Evolutionary conservation across 306 rosid species (phyloP), one percentile per base, ranked within the genome.

Genomic region (Benincasa hispida): DNA sequence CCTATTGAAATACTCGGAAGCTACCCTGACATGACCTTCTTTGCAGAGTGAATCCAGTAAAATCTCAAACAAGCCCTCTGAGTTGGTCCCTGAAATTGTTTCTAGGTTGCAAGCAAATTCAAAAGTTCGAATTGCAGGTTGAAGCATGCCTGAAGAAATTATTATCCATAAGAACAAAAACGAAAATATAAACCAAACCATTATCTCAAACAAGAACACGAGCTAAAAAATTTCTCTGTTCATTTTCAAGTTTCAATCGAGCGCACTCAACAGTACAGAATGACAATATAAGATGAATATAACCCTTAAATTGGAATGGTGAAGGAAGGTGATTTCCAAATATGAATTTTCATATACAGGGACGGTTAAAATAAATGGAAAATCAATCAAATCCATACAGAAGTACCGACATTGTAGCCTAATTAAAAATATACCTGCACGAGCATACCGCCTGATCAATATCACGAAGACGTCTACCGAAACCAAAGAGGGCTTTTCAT

Each of bases 11-110:
- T 76, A 86, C 8, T 76, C 84, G 2, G 85, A 78, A 68, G 87
- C 91, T 78, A 19, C 81, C 83, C 86, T 84, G 27, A 86, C 84
- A 50, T 74, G 79, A 22, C 89, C 98, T 84, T 94, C 97, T 86
- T 91, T 94, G 81, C 93, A 91, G 76, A 94, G 89, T 24, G 97
- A 87, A 83, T 91, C 98, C 84, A 91, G 81, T 85, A 94, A 84
- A 77, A 88, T 83, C 85, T 86, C 92, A 82, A 90, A 87, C 82
- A 94, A 86, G 15, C 86, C 89, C 68, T 87, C 95, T 47, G 93
- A 83, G 45, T 19, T 79, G 0, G 86, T 81, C 77, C 72, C 82
- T 78, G 81, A 58, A 76, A 90, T 51, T 37, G 85, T 61, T 68
- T 77, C 80, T 19, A 77, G 79, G 66, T 73, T 79, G 74, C 83